Percentiles rank a stretch among this genome's conserved stretches.
These are phyloP conservation scores for Phaeophleospora eucalypticola DNA, from an alignment of 2,329 filamentous ascomycete genomes.

Conservation along the genomic window DNA sequence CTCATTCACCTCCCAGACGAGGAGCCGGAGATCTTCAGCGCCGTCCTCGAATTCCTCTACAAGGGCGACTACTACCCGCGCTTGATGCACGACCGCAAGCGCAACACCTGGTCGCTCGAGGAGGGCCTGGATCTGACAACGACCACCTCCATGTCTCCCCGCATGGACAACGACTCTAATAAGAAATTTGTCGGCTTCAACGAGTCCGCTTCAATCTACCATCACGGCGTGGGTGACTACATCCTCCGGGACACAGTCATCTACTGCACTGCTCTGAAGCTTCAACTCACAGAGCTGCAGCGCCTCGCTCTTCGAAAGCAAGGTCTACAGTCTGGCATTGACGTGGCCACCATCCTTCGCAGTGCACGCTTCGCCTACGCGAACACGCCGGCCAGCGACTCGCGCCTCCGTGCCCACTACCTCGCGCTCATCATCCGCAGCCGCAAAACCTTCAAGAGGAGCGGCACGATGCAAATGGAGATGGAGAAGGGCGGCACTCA, in stretches of 20 bases:
- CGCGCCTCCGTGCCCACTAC: slow-evolving; percentile 90
- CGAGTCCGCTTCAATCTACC: slow-evolving; percentile 69
- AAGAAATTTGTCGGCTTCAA: slow-evolving; percentile 49
- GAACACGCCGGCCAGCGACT: slow-evolving; percentile 90
- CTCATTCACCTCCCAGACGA: slow-evolving; percentile 72
- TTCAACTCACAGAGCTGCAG: slow-evolving; percentile 90
- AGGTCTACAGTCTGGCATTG: slow-evolving; percentile 86
- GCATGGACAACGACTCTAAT: slow-evolving; percentile 41
- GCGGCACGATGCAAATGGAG: slow-evolving; percentile 97
- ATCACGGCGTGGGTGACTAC: slow-evolving; percentile 67
- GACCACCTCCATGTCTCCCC: slow-evolving; percentile 47
- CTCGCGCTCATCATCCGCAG: slow-evolving; percentile 95
- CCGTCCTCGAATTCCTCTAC: slow-evolving; percentile 93
- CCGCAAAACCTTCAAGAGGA: slow-evolving; percentile 96
- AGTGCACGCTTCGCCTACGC: slow-evolving; percentile 94
- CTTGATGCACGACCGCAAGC: slow-evolving; percentile 79
- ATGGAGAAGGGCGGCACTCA: slow-evolving; percentile 86
- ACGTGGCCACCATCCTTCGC: slow-evolving; percentile 84
- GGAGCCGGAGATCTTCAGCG: slow-evolving; percentile 90
- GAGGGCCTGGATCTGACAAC: slow-evolving; percentile 45
- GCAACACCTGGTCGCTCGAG: slow-evolving; percentile 86
- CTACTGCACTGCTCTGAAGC: slow-evolving; percentile 88
- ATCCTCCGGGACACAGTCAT: slow-evolving; percentile 89
- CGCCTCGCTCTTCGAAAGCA: slow-evolving; percentile 88
- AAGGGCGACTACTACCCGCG: slow-evolving; percentile 94